phyloP scores from a whole-genome alignment of 495 filamentous ascomycete species.

The Lophiostoma macrostomum region DNA sequence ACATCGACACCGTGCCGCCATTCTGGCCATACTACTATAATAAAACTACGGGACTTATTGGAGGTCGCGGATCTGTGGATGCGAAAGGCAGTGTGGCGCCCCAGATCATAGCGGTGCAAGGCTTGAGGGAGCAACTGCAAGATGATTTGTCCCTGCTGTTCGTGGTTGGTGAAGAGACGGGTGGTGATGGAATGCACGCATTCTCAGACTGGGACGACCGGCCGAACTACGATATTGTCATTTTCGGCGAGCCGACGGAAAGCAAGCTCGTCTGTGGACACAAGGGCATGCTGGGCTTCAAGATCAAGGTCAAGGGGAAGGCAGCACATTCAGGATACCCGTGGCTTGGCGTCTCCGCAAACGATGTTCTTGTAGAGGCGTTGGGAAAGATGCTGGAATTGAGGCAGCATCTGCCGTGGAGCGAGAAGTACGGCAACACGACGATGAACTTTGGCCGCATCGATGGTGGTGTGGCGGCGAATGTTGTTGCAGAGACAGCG shows the following conservation, averaged over 20 bases:
- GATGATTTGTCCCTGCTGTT: conserved; percentile 68
- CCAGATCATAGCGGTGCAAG: conserved; percentile 65
- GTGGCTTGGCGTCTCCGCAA: conserved; percentile 75
- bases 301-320: conserved; percentile 64
- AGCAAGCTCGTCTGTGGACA: conserved; percentile 81
- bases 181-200: conserved; percentile 77
- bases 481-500: conserved; percentile 78
- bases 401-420: conserved; percentile 61
- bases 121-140: conserved; percentile 43
- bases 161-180: conserved; percentile 83
- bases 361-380: conserved; percentile 67
- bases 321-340: conserved; percentile 90
- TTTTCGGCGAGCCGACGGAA: conserved; percentile 93
- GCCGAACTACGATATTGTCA: conserved; percentile 60
- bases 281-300: conserved; percentile 72
- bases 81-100: conserved; percentile 83
- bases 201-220: conserved; percentile 51
- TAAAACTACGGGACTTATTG: conserved; percentile 44
- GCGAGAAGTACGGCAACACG: conserved; percentile 74
- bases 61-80: conserved; percentile 82
- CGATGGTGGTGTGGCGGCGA: conserved; percentile 78
- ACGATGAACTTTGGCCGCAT: conserved; percentile 82
- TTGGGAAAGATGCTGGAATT: conserved; percentile 60
- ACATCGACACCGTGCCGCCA: conserved; percentile 68
- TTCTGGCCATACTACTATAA: conserved; percentile 62